These are phyloP conservation scores for Leptodontidium sp. DNA, from an alignment of 2,329 filamentous ascomycete genomes.

Conservation along the genomic window DNA sequence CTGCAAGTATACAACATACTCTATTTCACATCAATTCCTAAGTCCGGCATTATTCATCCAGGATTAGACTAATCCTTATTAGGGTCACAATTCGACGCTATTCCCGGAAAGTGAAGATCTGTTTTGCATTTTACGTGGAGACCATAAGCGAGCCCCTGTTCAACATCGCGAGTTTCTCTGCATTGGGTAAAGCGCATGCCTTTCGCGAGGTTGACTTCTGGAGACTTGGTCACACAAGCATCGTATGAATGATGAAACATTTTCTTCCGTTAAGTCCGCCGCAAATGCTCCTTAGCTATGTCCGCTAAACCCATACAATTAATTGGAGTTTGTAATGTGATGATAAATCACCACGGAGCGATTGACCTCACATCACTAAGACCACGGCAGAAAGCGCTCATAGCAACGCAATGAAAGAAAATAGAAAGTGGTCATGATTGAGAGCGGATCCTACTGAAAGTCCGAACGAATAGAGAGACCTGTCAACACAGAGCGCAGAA, in stretches of 20 bases:
- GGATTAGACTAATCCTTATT: neutral
- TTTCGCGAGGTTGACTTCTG: neutral
- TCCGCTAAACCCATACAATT: neutral
- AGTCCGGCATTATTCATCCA: too few relatives aligned
- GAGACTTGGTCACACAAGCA: too few relatives aligned
- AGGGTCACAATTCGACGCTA: neutral
- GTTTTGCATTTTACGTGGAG: neutral
- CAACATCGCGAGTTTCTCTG: conserved; percentile 11
- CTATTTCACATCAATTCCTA: too few relatives aligned
- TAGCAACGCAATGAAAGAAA: too few relatives aligned
- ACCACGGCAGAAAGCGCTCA: too few relatives aligned
- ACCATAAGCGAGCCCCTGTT: neutral
- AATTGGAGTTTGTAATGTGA: neutral
- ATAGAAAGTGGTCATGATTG: too few relatives aligned
- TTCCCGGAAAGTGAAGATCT: neutral
- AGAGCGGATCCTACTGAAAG: too few relatives aligned
- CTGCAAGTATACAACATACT: too few relatives aligned
- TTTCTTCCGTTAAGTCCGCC: neutral
- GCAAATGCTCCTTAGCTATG: neutral
- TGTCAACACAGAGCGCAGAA: neutral
- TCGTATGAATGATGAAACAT: neutral
- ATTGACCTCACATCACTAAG: neutral
- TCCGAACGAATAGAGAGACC: neutral
- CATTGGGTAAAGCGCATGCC: neutral
- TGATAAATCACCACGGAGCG: neutral